phyloP scores from a whole-genome alignment of 1,284 basidiomycete species.

The Puccinia brachypodii region DNA sequence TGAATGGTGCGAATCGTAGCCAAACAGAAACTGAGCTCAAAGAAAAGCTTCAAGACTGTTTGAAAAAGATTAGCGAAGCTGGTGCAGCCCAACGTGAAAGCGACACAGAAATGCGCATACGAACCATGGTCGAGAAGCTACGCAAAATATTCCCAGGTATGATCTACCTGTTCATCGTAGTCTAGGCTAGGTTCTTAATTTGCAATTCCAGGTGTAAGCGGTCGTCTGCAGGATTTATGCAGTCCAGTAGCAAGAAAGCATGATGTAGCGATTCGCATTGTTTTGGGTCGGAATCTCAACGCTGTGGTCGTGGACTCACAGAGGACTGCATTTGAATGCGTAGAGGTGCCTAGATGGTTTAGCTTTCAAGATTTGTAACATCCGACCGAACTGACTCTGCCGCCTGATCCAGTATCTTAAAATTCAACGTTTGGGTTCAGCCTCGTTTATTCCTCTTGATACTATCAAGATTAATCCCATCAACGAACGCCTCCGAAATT shows the following conservation, averaged over 20 bases:
- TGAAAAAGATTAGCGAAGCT: conserved; percentile 81
- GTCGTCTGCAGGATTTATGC: conserved; percentile 87
- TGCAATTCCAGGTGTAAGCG: conserved; percentile 59
- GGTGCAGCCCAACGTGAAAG: conserved; percentile 81
- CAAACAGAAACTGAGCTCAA: conserved; percentile 84
- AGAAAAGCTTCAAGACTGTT: conserved; percentile 80
- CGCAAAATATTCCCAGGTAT: conserved; percentile 80
- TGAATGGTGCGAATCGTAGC: conserved; percentile 59
- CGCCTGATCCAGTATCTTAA: conserved; percentile 73
- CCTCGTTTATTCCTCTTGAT: conserved; percentile 95
- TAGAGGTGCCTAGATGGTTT: conserved; percentile 66
- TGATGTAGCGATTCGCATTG: conserved; percentile 87
- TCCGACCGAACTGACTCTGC: background rate
- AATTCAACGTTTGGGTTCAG: conserved; percentile 88
- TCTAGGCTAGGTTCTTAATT: conserved; percentile 14
- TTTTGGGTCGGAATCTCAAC: conserved; percentile 91
- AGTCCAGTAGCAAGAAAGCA: conserved; percentile 91
- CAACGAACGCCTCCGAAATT: conserved; percentile 89
- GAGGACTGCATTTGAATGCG: conserved; percentile 95
- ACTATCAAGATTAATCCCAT: conserved; percentile 90
- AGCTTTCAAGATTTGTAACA: background rate
- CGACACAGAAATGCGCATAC: conserved; percentile 77
- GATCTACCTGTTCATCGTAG: background rate
- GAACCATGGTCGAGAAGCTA: conserved; percentile 78
- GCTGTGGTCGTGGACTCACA: conserved; percentile 95